Evolutionary conservation across 352 stramenopile genomes (phyloP).

Genomic region (Phytopythium boreale): DNA sequence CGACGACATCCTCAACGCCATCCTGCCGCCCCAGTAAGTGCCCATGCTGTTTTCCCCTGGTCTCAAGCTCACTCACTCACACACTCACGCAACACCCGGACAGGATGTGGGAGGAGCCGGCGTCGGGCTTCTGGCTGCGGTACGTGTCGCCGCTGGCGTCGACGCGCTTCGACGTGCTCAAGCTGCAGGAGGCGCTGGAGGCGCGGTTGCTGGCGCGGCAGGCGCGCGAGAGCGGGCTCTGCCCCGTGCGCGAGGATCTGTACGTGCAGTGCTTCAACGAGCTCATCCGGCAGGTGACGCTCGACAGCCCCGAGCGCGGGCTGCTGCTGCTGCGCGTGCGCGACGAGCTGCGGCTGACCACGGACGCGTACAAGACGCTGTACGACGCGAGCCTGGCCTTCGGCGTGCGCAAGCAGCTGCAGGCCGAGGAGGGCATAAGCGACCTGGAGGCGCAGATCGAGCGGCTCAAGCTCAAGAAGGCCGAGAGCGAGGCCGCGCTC

Average conservation of each 20-base stretch:
- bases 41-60: not conserved
- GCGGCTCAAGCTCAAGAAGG: slow-evolving; percentile 51
- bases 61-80: not conserved
- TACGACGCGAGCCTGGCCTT: slow-evolving; percentile 94
- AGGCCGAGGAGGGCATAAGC: slow-evolving; percentile 91
- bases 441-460: slow-evolving; percentile 73
- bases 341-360: slow-evolving; percentile 93
- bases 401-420: slow-evolving; percentile 92
- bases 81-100: slow-evolving; percentile 7
- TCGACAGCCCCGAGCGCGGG: slow-evolving; percentile 91
- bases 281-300: slow-evolving; percentile 90
- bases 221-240: slow-evolving; percentile 91
- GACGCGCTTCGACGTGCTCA: slow-evolving; percentile 92
- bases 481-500: slow-evolving; percentile 78
- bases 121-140: slow-evolving; percentile 88
- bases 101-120: slow-evolving; percentile 81
- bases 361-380: slow-evolving; percentile 94
- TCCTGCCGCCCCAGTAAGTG: slow-evolving; percentile 69
- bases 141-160: slow-evolving; percentile 88
- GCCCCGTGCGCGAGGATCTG: slow-evolving; percentile 91
- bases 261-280: slow-evolving; percentile 93
- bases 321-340: slow-evolving; percentile 90
- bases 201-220: slow-evolving; percentile 87
- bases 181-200: slow-evolving; percentile 90
- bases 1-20: slow-evolving; percentile 75